Conservation (phyloP, 2,329 filamentous ascomycete species). For the Dothidotthia symphoricarpi region DNA sequence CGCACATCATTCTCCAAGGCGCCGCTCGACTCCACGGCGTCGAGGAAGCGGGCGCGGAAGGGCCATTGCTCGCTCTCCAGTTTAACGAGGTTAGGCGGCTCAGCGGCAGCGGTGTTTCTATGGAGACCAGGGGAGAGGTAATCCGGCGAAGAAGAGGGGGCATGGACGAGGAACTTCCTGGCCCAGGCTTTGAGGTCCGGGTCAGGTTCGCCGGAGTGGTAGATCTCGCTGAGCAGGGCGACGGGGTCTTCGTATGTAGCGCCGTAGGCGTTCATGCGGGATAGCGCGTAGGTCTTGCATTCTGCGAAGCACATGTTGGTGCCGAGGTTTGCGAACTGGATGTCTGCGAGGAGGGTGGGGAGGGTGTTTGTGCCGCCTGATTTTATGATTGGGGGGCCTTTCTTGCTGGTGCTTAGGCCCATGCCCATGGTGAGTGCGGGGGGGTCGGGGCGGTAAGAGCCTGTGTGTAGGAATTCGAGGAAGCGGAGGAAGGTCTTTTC, state of each 20-base stretch:
- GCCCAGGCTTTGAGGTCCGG: constrained; percentile 22
- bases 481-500: constrained; percentile 35
- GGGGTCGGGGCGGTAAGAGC: constrained; percentile 31
- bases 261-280: constrained; percentile 32
- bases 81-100: constrained; percentile 24
- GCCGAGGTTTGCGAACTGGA: constrained; percentile 36
- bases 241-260: constrained; percentile 40
- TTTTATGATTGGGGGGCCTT: constrained; percentile 28
- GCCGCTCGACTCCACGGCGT: constrained; percentile 14
- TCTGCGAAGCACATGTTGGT: constrained; percentile 39
- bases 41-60: constrained; percentile 14
- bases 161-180: constrained; percentile 18
- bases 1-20: constrained; percentile 24
- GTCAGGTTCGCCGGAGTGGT: constrained; percentile 26
- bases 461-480: too few species aligned
- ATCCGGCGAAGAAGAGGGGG: constrained; percentile 1
- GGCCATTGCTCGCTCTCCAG: constrained; percentile 18
- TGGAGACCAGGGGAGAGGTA: too few species aligned
- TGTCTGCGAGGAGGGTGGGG: constrained; percentile 21
- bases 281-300: constrained; percentile 34
- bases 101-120: too few species aligned
- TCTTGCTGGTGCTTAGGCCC: constrained; percentile 7
- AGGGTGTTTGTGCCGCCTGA: constrained; percentile 1
- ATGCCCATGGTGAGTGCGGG: constrained; percentile 1
- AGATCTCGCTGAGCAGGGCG: constrained; percentile 36